Evolutionary conservation across 2,329 filamentous ascomycete species (phyloP).

Genomic region (Cladosporium halotolerans): DNA sequence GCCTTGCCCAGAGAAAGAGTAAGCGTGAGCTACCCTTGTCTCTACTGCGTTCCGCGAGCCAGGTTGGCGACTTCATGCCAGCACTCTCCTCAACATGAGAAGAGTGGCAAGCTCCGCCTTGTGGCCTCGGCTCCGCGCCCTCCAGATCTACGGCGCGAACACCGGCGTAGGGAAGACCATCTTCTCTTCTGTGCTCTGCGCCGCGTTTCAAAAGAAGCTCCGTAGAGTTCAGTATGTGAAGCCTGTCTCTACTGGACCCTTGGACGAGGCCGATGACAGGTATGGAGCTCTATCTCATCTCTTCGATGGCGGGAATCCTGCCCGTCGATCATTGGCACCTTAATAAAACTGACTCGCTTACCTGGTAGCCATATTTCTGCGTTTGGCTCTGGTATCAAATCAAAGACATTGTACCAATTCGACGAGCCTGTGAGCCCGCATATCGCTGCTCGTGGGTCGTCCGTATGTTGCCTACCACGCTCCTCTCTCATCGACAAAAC

Average conservation of each 20-base stretch:
- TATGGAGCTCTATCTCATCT: constrained; percentile 29
- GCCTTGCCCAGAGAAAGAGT: constrained; percentile 3
- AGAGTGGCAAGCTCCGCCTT: constrained; percentile 53
- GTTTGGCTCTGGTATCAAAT: constrained; percentile 52
- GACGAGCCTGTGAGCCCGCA: constrained; percentile 71
- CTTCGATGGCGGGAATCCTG: too few species aligned
- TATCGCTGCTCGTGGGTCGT: constrained; percentile 51
- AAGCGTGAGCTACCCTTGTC: not conserved
- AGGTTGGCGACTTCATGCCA: not conserved
- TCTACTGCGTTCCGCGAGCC: not conserved
- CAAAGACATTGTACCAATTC: constrained; percentile 64
- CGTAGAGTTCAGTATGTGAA: constrained; percentile 63
- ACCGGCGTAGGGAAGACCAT: constrained; percentile 83
- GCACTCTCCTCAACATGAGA: constrained; percentile 28
- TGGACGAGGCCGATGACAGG: constrained; percentile 64
- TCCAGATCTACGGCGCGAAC: constrained; percentile 78
- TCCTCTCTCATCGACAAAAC: not conserved
- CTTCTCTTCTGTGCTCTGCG: constrained; percentile 65
- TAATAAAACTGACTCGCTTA: too few species aligned
- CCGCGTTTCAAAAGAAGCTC: constrained; percentile 48
- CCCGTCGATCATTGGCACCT: too few species aligned
- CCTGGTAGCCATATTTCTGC: constrained; percentile 53
- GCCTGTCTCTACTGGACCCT: constrained; percentile 71
- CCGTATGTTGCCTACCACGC: not conserved
- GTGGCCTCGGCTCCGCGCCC: constrained; percentile 61